Percentiles rank a stretch among this genome's conserved stretches.
Conservation (phyloP, 225 moss, liverwort and hornwort species). For the Marchantia polymorpha region DNA sequence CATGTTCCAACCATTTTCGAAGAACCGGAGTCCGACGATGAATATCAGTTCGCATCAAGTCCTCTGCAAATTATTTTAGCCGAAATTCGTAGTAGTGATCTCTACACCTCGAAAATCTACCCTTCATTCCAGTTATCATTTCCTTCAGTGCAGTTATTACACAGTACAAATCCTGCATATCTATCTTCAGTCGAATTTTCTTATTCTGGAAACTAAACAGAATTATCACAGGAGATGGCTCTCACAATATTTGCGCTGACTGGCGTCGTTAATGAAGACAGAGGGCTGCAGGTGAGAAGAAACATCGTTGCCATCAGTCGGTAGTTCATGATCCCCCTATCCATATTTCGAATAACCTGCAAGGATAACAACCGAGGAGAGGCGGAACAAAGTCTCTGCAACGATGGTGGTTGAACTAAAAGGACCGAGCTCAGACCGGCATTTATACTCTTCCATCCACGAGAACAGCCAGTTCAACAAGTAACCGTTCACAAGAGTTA, state of each 20-base stretch:
- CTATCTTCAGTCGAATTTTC: too few species aligned
- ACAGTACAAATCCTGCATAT: too few species aligned
- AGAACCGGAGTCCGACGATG: too few species aligned
- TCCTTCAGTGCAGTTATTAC: too few species aligned
- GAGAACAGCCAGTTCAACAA: neutral
- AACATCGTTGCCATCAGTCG: neutral
- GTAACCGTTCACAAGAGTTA: neutral
- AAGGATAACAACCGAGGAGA: neutral
- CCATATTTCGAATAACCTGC: neutral
- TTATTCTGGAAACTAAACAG: too few species aligned
- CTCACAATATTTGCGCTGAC: neutral
- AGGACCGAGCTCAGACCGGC: neutral
- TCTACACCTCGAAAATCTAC: too few species aligned
- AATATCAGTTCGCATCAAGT: too few species aligned
- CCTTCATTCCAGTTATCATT: too few species aligned
- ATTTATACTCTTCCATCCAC: neutral
- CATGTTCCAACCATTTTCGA: too few species aligned
- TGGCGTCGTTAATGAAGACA: neutral
- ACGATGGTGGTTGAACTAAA: neutral
- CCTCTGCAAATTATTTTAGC: too few species aligned
- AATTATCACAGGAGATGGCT: neutral
- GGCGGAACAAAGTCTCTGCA: neutral
- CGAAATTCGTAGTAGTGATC: too few species aligned
- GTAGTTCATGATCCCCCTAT: neutral
- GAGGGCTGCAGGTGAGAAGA: neutral